Percentiles rank a stretch among this genome's conserved stretches.
Evolutionary conservation across 83 land plant genomes (phyloP).

Genomic region (Picea abies): DNA sequence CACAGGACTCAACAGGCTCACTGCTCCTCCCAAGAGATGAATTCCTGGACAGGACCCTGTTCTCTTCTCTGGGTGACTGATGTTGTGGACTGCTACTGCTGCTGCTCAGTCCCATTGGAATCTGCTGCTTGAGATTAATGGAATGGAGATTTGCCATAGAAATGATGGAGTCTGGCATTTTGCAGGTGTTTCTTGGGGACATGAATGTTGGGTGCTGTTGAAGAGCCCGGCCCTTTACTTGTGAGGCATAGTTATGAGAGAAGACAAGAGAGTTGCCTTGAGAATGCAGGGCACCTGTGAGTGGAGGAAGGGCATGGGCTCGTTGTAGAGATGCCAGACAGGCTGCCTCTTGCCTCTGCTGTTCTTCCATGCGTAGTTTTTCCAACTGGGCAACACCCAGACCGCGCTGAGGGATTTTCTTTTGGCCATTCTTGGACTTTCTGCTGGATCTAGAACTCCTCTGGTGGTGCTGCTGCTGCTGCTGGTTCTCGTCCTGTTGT

Average conservation of each 20-base stretch:
- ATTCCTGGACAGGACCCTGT: neutral
- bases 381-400: constrained; percentile 80
- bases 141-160: constrained; percentile 13
- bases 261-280: neutral
- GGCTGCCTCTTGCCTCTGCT: constrained; percentile 25
- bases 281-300: neutral
- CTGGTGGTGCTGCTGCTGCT: constrained; percentile 7
- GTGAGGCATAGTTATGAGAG: constrained; percentile 3
- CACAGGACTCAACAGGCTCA: neutral
- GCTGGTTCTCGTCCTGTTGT: neutral
- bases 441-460: constrained; percentile 16
- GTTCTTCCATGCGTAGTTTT: constrained; percentile 65
- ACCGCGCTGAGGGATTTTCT: constrained; percentile 75
- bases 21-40: neutral
- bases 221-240: neutral
- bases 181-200: constrained; percentile 1
- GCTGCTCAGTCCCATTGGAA: constrained; percentile 2
- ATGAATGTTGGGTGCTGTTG: neutral
- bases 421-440: constrained; percentile 25
- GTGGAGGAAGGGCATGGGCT: constrained; percentile 13
- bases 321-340: constrained; percentile 17
- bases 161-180: constrained; percentile 12
- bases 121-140: neutral
- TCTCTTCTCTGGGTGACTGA: constrained; percentile 8
- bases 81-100: constrained; percentile 3